phyloP scores from a whole-genome alignment of 306 rosid genomes.

The Vicia faba region DNA sequence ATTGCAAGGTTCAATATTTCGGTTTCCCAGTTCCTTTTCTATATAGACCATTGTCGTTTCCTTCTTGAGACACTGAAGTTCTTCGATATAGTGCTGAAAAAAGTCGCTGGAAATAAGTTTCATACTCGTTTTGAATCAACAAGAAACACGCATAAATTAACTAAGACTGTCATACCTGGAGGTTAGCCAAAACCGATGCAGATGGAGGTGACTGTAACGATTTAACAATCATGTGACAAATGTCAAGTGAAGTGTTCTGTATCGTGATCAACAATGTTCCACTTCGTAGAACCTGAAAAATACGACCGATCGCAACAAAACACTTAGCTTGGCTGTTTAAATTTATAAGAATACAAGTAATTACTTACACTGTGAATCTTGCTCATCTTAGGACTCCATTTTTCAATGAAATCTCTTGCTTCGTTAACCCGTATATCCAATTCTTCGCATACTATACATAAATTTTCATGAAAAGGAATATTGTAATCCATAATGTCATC shows the following conservation, averaged over 20 bases:
- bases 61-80: slow-evolving; percentile 71
- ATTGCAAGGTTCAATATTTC: slow-evolving; percentile 48
- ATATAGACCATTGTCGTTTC: slow-evolving; percentile 65
- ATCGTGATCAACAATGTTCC: slow-evolving; percentile 73
- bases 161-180: slow-evolving; percentile 63
- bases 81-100: slow-evolving; percentile 77
- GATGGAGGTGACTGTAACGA: slow-evolving; percentile 65
- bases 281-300: slow-evolving; percentile 66
- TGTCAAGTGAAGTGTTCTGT: slow-evolving; percentile 56
- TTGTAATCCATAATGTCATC: slow-evolving; percentile 67
- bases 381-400: slow-evolving; percentile 87
- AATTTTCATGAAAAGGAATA: slow-evolving; percentile 51
- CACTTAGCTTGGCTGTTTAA: slow-evolving; percentile 8
- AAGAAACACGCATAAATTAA: slow-evolving; percentile 13
- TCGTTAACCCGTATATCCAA: slow-evolving; percentile 70
- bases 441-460: slow-evolving; percentile 70
- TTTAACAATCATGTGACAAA: slow-evolving; percentile 64
- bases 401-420: slow-evolving; percentile 81
- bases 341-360: slow-evolving; percentile 10
- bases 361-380: slow-evolving; percentile 72
- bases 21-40: slow-evolving; percentile 72
- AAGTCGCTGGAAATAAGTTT: slow-evolving; percentile 40
- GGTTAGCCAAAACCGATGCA: slow-evolving; percentile 59
- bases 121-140: slow-evolving; percentile 34
- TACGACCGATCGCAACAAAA: slow-evolving; percentile 21